Evolutionary conservation across 441 rosid species (phyloP).

Genomic region (Corymbia citriodora): DNA sequence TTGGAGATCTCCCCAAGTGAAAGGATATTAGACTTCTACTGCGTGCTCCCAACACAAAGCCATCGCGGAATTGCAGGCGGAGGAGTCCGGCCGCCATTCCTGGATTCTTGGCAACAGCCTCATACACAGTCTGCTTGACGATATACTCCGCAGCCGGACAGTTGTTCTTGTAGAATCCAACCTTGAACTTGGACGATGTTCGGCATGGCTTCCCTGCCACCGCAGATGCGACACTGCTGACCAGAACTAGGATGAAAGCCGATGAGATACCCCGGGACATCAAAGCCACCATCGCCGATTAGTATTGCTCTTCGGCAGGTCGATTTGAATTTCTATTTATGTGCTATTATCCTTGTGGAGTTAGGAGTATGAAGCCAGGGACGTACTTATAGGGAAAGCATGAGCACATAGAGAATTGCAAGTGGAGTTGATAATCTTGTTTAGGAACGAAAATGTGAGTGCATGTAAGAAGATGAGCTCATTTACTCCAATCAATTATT

Average conservation of each 20-base stretch:
- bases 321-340: not conserved
- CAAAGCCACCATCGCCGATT: not conserved
- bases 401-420: not conserved
- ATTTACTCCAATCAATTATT: not conserved
- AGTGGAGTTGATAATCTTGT: not conserved
- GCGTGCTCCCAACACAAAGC: not conserved
- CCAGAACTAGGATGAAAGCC: not conserved
- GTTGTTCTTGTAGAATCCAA: not conserved
- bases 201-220: not conserved
- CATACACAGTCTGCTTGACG: not conserved
- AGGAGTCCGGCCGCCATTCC: slow-evolving; percentile 1
- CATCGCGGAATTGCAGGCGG: slow-evolving; percentile 4
- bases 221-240: not conserved
- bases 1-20: too few relatives aligned
- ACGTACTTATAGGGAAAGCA: not conserved
- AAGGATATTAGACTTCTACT: too few relatives aligned
- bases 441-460: not conserved
- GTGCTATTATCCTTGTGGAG: not conserved
- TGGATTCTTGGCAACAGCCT: not conserved
- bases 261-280: not conserved
- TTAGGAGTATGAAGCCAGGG: not conserved
- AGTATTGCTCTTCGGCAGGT: not conserved
- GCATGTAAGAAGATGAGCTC: not conserved
- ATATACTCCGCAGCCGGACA: not conserved
- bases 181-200: not conserved